phyloP scores from a whole-genome alignment of 1,139 yeast species.

The Kodamaea plutei region DNA sequence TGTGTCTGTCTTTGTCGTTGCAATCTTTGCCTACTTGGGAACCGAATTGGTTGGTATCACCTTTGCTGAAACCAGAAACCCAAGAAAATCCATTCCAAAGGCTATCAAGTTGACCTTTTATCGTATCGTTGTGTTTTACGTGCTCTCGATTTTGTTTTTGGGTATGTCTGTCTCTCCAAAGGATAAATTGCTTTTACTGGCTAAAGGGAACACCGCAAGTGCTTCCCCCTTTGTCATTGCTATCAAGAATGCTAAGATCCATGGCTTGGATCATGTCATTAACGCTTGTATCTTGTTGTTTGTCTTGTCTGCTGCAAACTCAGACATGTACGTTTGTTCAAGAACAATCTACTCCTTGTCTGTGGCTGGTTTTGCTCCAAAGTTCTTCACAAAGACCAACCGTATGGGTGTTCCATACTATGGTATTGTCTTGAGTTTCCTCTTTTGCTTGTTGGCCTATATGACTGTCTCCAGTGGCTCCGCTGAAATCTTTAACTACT shows the following conservation, averaged over 20 bases:
- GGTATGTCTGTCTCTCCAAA: slow-evolving; percentile 75
- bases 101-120: slow-evolving; percentile 74
- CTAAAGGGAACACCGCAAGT: slow-evolving; percentile 50
- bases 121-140: slow-evolving; percentile 70
- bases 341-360: slow-evolving; percentile 44
- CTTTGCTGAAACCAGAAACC: slow-evolving; percentile 74
- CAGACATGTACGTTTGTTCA: slow-evolving; percentile 47
- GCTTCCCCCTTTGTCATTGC: slow-evolving; percentile 74
- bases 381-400: slow-evolving; percentile 51
- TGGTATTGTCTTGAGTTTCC: slow-evolving; percentile 34
- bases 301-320: slow-evolving; percentile 45
- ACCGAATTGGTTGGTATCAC: slow-evolving; percentile 68
- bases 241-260: slow-evolving; percentile 40
- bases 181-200: slow-evolving; percentile 50
- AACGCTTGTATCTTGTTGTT: slow-evolving; percentile 44
- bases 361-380: slow-evolving; percentile 43
- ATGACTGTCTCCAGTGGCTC: slow-evolving; percentile 23
- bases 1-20: slow-evolving; percentile 62
- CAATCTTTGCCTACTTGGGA: slow-evolving; percentile 75
- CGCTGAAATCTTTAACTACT: slow-evolving; percentile 22
- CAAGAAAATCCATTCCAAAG: slow-evolving; percentile 70
- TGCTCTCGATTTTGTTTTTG: slow-evolving; percentile 59
- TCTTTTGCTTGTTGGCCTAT: slow-evolving; percentile 27
- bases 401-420: slow-evolving; percentile 60
- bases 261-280: slow-evolving; percentile 43